Conservation (phyloP, 345 rosid species). For the Populus davidiana region DNA sequence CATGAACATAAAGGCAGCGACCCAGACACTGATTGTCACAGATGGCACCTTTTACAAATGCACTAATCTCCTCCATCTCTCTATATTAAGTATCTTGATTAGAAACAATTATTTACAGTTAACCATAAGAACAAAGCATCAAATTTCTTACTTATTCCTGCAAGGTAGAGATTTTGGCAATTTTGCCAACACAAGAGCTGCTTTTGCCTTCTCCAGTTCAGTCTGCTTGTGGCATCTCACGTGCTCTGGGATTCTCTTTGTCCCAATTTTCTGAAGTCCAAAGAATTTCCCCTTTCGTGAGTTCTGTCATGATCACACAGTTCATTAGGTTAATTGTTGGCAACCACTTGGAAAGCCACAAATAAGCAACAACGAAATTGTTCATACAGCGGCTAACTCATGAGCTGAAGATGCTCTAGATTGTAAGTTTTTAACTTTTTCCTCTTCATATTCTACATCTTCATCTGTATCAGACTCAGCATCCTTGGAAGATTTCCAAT, state of each 20-base stretch:
- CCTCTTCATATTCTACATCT: constrained; percentile 56
- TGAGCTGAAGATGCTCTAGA: constrained; percentile 35
- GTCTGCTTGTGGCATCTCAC: constrained; percentile 81
- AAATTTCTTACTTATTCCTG: constrained; percentile 60
- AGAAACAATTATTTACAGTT: background rate
- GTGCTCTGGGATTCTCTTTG: constrained; percentile 82
- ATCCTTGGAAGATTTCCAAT: constrained; percentile 54
- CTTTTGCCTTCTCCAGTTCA: constrained; percentile 86
- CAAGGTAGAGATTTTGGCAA: constrained; percentile 86
- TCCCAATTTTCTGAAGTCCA: constrained; percentile 82
- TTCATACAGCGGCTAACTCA: constrained; percentile 58
- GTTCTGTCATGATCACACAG: constrained; percentile 46
- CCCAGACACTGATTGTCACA: constrained; percentile 87
- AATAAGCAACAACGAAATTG: constrained; percentile 9
- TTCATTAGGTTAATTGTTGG: constrained; percentile 3
- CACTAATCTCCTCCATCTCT: constrained; percentile 85
- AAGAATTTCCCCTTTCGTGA: constrained; percentile 67
- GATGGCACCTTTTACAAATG: constrained; percentile 80
- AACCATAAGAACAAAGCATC: background rate
- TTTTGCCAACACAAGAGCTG: constrained; percentile 72
- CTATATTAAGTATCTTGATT: constrained; percentile 25
- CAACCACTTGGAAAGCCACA: constrained; percentile 9
- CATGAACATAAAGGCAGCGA: constrained; percentile 87
- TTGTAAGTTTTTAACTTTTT: constrained; percentile 32
- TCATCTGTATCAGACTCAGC: constrained; percentile 57